A percentile compares a stretch with the other conserved stretches of the same genome.
phyloP scores from a whole-genome alignment of 495 filamentous ascomycete genomes.

The Cetradonia linearis region DNA sequence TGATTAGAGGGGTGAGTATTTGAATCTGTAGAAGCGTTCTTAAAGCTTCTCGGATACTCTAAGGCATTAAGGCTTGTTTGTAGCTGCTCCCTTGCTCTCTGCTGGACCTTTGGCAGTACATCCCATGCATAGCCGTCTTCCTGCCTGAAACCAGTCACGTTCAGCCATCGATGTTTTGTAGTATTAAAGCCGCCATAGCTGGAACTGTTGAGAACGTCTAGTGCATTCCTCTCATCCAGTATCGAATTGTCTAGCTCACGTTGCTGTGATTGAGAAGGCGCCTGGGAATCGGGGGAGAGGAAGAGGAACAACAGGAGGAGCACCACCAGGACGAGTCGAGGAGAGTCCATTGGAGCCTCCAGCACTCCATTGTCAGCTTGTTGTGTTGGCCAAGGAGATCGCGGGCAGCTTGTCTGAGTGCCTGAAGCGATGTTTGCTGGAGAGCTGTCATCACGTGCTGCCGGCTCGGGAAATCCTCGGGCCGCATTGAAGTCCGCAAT shows the following conservation, averaged over 20 bases:
- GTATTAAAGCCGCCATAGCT: conserved; percentile 66
- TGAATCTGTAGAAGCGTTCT: conserved; percentile 25
- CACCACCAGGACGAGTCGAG: conserved; percentile 40
- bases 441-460: conserved; percentile 1
- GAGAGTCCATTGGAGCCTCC: conserved; percentile 24
- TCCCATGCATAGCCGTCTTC: conserved; percentile 70
- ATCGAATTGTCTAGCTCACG: conserved; percentile 38
- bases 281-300: conserved; percentile 38
- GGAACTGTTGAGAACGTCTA: conserved; percentile 59
- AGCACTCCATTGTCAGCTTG: not conserved
- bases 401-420: not conserved
- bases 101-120: conserved; percentile 43
- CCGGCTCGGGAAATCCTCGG: not conserved
- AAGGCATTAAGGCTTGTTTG: conserved; percentile 35
- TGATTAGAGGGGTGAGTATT: conserved; percentile 4
- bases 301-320: conserved; percentile 41
- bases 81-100: conserved; percentile 44
- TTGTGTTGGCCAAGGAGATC: not conserved
- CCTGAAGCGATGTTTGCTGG: too few species aligned
- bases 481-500: conserved; percentile 3
- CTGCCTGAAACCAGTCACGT: conserved; percentile 63
- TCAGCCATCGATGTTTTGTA: conserved; percentile 50
- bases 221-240: conserved; percentile 44
- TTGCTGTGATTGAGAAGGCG: conserved; percentile 38
- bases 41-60: conserved; percentile 22